Percentiles rank a stretch among this genome's conserved stretches.
phyloP scores from a whole-genome alignment of 768 basidiomycete species.

The Jaapia argillacea region DNA sequence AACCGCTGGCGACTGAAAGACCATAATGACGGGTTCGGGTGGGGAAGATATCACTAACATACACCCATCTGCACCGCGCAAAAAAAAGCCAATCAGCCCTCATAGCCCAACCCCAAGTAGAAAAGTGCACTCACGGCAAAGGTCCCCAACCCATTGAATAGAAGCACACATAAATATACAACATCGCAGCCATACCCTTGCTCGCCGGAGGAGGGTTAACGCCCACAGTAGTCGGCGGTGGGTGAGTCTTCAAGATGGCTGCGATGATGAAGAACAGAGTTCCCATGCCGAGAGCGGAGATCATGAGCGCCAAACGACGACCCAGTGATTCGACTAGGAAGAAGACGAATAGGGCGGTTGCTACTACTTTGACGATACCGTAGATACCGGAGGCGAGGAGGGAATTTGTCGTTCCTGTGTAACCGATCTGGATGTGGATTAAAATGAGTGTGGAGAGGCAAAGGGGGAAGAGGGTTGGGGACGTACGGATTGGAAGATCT shows the following conservation, averaged over 20 bases:
- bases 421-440: constrained; percentile 44
- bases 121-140: too few species aligned
- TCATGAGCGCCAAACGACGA: constrained; percentile 59
- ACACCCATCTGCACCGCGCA: constrained; percentile 31
- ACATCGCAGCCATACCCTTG: constrained; percentile 77
- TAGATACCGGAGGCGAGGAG: constrained; percentile 70
- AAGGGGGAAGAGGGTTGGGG: neutral
- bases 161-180: constrained; percentile 83
- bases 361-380: constrained; percentile 55
- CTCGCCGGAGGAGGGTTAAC: constrained; percentile 33
- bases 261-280: constrained; percentile 75
- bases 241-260: constrained; percentile 72
- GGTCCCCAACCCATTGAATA: constrained; percentile 86
- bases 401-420: constrained; percentile 43
- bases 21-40: constrained; percentile 80
- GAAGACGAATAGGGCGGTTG: constrained; percentile 57
- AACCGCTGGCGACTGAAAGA: constrained; percentile 59
- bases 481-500: constrained; percentile 57
- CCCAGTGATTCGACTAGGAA: constrained; percentile 60
- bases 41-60: constrained; percentile 78
- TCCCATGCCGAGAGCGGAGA: constrained; percentile 74
- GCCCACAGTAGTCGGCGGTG: constrained; percentile 30
- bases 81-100: neutral
- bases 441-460: constrained; percentile 3
- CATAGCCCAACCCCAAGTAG: too few species aligned